Evolutionary conservation across 108 stramenopile species (phyloP).

Genomic region (Bacterosira constricta): DNA sequence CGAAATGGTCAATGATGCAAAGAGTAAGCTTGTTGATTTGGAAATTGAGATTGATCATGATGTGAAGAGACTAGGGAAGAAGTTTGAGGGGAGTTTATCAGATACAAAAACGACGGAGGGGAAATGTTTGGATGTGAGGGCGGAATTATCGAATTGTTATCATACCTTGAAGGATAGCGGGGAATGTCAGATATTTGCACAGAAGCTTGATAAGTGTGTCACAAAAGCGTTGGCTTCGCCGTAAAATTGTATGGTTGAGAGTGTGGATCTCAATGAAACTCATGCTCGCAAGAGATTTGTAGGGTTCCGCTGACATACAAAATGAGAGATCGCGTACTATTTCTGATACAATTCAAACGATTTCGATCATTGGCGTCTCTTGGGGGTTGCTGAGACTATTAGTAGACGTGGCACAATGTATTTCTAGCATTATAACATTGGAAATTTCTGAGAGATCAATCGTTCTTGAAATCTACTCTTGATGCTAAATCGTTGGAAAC

Average conservation of each 20-base stretch:
- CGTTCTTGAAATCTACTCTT: no score
- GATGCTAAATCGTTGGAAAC: no score
- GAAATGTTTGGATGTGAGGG: slow-evolving; percentile 35
- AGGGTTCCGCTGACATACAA: no score
- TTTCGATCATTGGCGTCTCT: no score
- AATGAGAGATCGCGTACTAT: neutral
- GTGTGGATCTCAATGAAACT: neutral
- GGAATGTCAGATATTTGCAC: slow-evolving; percentile 45
- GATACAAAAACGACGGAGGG: slow-evolving; percentile 1
- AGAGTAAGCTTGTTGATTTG: slow-evolving; percentile 25
- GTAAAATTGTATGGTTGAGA: neutral
- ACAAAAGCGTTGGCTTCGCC: slow-evolving; percentile 18
- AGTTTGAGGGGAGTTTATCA: slow-evolving; percentile 18
- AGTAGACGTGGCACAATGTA: no score
- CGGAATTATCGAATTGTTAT: slow-evolving; percentile 34
- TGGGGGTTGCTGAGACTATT: no score
- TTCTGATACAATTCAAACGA: no score
- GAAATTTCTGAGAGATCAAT: no score
- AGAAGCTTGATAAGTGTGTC: slow-evolving; percentile 44
- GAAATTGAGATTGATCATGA: slow-evolving; percentile 27
- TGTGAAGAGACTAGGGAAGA: slow-evolving; percentile 28
- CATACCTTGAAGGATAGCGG: slow-evolving; percentile 30
- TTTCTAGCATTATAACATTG: no score
- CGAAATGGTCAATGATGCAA: slow-evolving; percentile 19
- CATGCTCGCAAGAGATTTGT: neutral